These are phyloP conservation scores for Suillus weaverae DNA, from an alignment of 768 basidiomycete genomes.

Conservation along the genomic window DNA sequence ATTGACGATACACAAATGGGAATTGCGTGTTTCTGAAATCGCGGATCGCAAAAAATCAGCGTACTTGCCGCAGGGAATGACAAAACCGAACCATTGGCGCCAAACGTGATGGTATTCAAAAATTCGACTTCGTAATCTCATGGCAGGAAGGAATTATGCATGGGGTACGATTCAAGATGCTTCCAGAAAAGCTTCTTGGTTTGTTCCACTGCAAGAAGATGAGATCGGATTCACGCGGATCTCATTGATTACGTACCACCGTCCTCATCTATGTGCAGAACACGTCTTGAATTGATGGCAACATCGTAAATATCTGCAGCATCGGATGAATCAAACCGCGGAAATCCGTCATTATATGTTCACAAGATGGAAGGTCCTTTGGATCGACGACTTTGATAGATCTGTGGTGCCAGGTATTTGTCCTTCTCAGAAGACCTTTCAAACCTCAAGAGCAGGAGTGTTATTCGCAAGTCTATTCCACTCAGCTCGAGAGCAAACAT, in stretches of 20 bases:
- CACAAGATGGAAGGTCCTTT: slow-evolving; percentile 32
- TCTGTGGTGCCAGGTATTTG: slow-evolving; percentile 13
- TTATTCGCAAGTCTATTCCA: neutral
- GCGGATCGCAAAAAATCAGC: slow-evolving; percentile 7
- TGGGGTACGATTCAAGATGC: slow-evolving; percentile 15
- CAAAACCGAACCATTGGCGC: slow-evolving; percentile 21
- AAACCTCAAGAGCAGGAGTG: neutral
- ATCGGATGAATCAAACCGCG: neutral
- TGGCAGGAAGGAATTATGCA: slow-evolving; percentile 16
- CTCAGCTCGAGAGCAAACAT: neutral
- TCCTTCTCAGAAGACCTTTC: neutral
- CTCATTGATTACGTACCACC: neutral
- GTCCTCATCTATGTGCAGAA: neutral
- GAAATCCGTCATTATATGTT: slow-evolving; percentile 43
- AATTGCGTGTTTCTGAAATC: slow-evolving; percentile 23
- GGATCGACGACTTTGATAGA: slow-evolving; percentile 32
- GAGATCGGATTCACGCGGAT: neutral
- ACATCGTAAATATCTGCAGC: neutral
- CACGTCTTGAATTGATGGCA: neutral
- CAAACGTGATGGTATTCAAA: slow-evolving; percentile 21
- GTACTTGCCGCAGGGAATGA: neutral
- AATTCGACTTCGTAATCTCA: slow-evolving; percentile 19
- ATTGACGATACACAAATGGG: slow-evolving; percentile 22
- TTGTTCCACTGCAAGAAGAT: neutral
- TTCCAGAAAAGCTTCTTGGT: slow-evolving; percentile 19